These are phyloP conservation scores for Paracamarosporium sp. DNA, from an alignment of 2,329 filamentous ascomycete species.

Conservation along the genomic window DNA sequence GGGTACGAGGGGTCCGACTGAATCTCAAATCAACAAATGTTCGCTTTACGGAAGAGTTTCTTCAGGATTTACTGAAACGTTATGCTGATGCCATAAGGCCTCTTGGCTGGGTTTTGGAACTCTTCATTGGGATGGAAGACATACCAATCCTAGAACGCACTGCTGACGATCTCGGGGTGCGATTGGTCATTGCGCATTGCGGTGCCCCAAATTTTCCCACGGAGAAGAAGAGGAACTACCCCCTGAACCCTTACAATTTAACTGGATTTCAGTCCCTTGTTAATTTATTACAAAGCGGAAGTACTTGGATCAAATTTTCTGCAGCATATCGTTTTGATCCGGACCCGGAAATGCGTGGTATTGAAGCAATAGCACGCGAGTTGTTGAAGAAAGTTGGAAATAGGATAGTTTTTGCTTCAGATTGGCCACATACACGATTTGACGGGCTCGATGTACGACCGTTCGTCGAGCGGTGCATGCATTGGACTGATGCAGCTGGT, in stretches of 20 bases:
- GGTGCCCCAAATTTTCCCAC: constrained; percentile 55
- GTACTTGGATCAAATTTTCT: constrained; percentile 65
- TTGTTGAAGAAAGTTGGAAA: constrained; percentile 44
- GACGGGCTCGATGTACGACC: constrained; percentile 63
- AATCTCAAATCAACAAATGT: constrained; percentile 63
- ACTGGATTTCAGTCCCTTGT: constrained; percentile 59
- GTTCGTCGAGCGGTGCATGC: constrained; percentile 61
- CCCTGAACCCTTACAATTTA: constrained; percentile 47
- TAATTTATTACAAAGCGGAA: constrained; percentile 54
- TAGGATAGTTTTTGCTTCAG: constrained; percentile 64
- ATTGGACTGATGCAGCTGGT: constrained; percentile 56
- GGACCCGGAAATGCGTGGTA: constrained; percentile 52
- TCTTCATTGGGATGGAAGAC: constrained; percentile 63
- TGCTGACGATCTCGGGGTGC: constrained; percentile 52
- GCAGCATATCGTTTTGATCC: constrained; percentile 63
- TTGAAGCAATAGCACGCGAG: constrained; percentile 58
- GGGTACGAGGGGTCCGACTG: constrained; percentile 65
- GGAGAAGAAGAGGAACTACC: constrained; percentile 20
- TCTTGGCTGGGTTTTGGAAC: constrained; percentile 63
- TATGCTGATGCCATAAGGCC: constrained; percentile 61
- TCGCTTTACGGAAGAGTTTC: constrained; percentile 46
- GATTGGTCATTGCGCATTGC: constrained; percentile 67
- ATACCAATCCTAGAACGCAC: constrained; percentile 58
- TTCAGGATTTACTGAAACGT: constrained; percentile 51
- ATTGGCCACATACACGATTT: constrained; percentile 71